Evolutionary conservation across 192 early-diverging fungal genomes (phyloP), one percentile per base, ranked within the genome.

Genomic region (Umbelopsis sp.): DNA sequence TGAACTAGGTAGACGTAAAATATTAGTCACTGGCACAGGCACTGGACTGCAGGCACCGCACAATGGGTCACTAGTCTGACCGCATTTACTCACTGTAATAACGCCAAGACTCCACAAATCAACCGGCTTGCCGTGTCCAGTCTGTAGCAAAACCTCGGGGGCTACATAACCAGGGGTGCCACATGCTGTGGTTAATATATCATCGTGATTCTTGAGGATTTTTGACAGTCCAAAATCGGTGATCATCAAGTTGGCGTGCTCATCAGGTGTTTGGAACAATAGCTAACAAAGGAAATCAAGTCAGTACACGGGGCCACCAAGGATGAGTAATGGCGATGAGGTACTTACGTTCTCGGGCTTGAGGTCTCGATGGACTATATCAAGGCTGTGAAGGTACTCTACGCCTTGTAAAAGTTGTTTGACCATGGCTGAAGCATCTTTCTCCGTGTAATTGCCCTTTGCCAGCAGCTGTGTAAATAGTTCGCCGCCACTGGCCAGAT

Each of bases 81-180:
- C 10, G 12, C 33, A 13, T 13, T 9, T 46, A 41, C 52, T 72
- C 71, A 77, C 75, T 27, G 91, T 86, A 66, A 98, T 92, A 2
- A 97, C 91, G 61, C 97, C 97, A 23, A 98, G 85, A 35, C 92
- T 93, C 96, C 96, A 99, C 66, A 98, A 79, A 84, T 99, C 97
- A 16, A 98, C 96, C 4, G 92, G 84, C 79, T 95, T 96, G 18
- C 95, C 95, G 78, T 98, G 90, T 11, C 94, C 95, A 67, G 87
- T 84, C 69, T 94, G 91, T 64, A 87, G 70, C 33, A 97, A 74
- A 10, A 99, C 90, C 81, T 99, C 96, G 7, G 91, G 92, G 0
- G 92, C 92, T 2, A 89, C 92, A 77, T 95, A 95, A 4, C 96
- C 94, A 48, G 93, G 91, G 6, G 95, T 95, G 20, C 96, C 96